Evolutionary conservation across 116 monocot genomes (phyloP).

Genomic region (Posidonia oceanica): DNA sequence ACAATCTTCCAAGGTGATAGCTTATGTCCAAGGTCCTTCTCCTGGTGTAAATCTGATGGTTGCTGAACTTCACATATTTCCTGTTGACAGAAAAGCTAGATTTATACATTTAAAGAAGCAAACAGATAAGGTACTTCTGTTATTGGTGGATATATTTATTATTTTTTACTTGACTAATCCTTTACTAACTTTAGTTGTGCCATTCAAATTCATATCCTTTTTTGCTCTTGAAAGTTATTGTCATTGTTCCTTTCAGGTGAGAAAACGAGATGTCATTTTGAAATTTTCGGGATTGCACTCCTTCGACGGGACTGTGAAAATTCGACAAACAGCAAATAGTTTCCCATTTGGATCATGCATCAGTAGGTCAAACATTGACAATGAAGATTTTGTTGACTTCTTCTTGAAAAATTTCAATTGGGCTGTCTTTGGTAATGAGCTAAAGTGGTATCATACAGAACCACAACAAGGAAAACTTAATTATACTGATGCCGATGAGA

Average conservation of each 20-base stretch:
- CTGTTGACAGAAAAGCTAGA: slow-evolving; percentile 57
- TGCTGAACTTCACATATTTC: slow-evolving; percentile 56
- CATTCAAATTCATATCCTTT: not conserved
- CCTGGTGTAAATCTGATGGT: slow-evolving; percentile 65
- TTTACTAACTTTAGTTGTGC: not conserved
- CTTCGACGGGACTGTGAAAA: slow-evolving; percentile 16
- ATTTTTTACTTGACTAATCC: not conserved
- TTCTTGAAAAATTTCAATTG: slow-evolving; percentile 84
- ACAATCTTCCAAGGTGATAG: slow-evolving; percentile 39
- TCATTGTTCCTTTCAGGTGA: slow-evolving; percentile 26
- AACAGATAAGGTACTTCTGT: slow-evolving; percentile 54
- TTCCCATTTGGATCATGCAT: slow-evolving; percentile 84
- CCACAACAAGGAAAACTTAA: slow-evolving; percentile 41
- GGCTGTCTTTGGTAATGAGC: slow-evolving; percentile 85
- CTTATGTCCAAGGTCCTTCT: slow-evolving; percentile 69
- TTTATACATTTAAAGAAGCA: slow-evolving; percentile 50
- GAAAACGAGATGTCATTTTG: slow-evolving; percentile 66
- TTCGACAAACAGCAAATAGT: slow-evolving; percentile 53
- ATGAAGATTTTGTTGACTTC: slow-evolving; percentile 76
- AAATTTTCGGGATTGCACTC: slow-evolving; percentile 29
- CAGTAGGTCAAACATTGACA: slow-evolving; percentile 51
- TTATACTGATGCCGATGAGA: slow-evolving; percentile 70
- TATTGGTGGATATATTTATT: not conserved
- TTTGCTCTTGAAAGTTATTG: not conserved
- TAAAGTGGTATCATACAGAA: slow-evolving; percentile 82